Conservation (phyloP, 2,329 filamentous ascomycete genomes). For the Fusarium brevicatenulatum region DNA sequence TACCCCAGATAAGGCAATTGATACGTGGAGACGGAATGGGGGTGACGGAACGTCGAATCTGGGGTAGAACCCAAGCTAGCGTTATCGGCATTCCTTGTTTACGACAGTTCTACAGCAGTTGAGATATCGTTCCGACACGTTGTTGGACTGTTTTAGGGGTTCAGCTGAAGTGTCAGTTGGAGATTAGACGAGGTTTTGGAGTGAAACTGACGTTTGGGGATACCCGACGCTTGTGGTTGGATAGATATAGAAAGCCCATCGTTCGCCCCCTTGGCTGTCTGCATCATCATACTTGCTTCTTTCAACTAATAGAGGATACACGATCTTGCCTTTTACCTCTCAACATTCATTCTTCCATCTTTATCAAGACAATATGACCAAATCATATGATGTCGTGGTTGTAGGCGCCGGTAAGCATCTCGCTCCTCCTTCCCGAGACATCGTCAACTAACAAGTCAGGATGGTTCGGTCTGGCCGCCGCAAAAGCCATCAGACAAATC, state of each 20-base stretch:
- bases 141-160: background rate
- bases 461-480: conserved; percentile 62
- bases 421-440: fast-evolving
- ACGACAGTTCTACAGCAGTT: no score
- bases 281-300: background rate
- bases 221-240: background rate
- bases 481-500: conserved; percentile 63
- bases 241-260: conserved; percentile 9
- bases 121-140: background rate
- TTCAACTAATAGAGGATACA: background rate
- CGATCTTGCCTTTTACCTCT: background rate
- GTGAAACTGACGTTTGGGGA: background rate
- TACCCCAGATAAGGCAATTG: background rate
- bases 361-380: background rate
- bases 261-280: conserved; percentile 1
- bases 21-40: conserved; percentile 11
- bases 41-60: conserved; percentile 18
- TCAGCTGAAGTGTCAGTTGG: background rate
- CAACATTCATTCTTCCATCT: background rate
- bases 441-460: conserved; percentile 43
- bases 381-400: conserved; percentile 39
- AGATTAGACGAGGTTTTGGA: background rate
- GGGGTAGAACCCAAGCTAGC: conserved; percentile 13
- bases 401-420: conserved; percentile 36
- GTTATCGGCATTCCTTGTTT: background rate